Evolutionary conservation across 805 yeast species (phyloP), one percentile per base, ranked within the genome.

Genomic region (Tetrapisispora nanseiensis): DNA sequence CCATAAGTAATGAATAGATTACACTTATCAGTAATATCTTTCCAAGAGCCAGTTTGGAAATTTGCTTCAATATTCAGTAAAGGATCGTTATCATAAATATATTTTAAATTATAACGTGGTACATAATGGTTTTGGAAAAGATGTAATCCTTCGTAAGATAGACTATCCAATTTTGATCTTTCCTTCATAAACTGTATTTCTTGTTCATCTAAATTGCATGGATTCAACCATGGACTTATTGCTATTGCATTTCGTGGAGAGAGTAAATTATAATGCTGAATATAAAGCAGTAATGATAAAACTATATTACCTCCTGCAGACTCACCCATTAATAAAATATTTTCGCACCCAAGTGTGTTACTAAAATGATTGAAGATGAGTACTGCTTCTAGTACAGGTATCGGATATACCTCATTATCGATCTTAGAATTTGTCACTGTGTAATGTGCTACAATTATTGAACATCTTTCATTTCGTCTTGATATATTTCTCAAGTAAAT

Each of bases 161-260:
- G 13, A 15, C 45, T 45, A 37, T 51, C 55, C 18, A 51, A 27
- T 12, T 23, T 10, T 33, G 42, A 43, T 8, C 24, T 10, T 20
- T 31, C 24, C 10, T n/a, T 19, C 31, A 38, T 37, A n/a, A 31
- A 31, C 19, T 15, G 16, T 8, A 30, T 12, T 18, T 45, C 47
- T 16, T 44, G 45, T 9, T 35, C 37, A 10, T 29, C 30, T 9
- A 34, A 11, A 5, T 20, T 26, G 1, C 52, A 42, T n/a, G 55
- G 51, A 39, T 56, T 52, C 19, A 51, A 42, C 61, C 61, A 56
- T 7, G 61, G 61, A 33, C 60, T 55, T 11, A 56, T 38, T 3
- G 42, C 45, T n/a, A 55, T 27, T 18, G 50, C 53, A 39, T 49
- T 50, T 19, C 43, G 37, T 10, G 61, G 61, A 11, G 44, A n/a